Conservation (phyloP, 1,284 basidiomycete genomes). For the Moesziomyces parantarcticus region DNA sequence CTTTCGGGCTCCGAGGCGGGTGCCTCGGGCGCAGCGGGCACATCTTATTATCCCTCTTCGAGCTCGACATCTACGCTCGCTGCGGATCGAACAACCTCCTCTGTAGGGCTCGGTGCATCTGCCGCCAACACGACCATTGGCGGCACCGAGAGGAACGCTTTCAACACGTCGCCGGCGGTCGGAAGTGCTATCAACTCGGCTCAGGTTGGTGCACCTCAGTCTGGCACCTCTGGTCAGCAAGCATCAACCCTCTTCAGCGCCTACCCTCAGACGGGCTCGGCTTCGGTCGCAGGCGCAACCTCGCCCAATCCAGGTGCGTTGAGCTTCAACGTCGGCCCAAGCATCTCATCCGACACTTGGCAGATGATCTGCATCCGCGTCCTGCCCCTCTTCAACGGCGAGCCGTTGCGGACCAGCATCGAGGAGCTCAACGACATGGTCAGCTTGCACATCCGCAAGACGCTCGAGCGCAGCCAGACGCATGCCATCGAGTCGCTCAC, state of each 20-base stretch:
- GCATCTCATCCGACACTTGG: conserved; percentile 71
- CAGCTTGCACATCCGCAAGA: conserved; percentile 75
- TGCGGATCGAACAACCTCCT: conserved; percentile 21
- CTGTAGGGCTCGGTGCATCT: neutral
- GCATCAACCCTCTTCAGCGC: conserved; percentile 8
- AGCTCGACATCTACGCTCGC: conserved; percentile 11
- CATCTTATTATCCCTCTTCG: conserved; percentile 14
- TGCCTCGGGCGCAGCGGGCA: conserved; percentile 1
- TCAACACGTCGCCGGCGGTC: conserved; percentile 19
- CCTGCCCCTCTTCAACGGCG: conserved; percentile 89
- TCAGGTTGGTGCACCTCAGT: conserved; percentile 11
- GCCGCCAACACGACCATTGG: conserved; percentile 2
- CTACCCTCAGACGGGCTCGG: conserved; percentile 11
- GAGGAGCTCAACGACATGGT: conserved; percentile 87
- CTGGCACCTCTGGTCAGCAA: conserved; percentile 1
- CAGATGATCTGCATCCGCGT: conserved; percentile 83
- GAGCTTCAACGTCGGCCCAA: conserved; percentile 22
- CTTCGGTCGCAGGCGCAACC: conserved; percentile 3
- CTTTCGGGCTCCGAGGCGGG: conserved; percentile 36
- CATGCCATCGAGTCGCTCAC: conserved; percentile 74
- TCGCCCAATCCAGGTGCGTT: conserved; percentile 30
- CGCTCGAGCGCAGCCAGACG: conserved; percentile 68
- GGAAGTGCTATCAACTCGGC: conserved; percentile 8
- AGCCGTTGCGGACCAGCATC: conserved; percentile 85
- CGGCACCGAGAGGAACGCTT: conserved; percentile 5